These are phyloP conservation scores for Xylaria intraflava DNA, from an alignment of 495 filamentous ascomycete species.

Conservation along the genomic window DNA sequence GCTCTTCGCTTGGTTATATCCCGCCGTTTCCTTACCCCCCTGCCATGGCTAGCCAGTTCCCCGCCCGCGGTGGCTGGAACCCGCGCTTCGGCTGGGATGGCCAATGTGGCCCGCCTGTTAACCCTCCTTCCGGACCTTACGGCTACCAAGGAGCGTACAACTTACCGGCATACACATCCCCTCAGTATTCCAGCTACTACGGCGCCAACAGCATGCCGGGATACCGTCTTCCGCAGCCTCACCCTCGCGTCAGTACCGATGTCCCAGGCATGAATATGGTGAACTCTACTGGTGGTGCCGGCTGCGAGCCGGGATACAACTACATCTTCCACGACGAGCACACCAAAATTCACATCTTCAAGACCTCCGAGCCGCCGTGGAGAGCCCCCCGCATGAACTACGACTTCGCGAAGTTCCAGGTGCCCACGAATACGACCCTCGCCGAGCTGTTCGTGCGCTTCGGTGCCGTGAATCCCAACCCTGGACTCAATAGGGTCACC, in stretches of 20 bases:
- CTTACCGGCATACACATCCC: neutral
- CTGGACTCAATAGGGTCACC: conserved; percentile 35
- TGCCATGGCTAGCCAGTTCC: neutral
- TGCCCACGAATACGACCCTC: conserved; percentile 37
- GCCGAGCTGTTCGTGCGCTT: conserved; percentile 40
- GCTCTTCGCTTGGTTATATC: neutral
- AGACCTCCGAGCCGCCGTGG: conserved; percentile 38
- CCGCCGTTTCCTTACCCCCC: neutral
- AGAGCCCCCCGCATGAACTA: conserved; percentile 23
- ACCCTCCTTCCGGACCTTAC: no score
- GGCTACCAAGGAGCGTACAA: neutral
- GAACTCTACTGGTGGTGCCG: conserved; percentile 50
- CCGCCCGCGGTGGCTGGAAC: conserved; percentile 10
- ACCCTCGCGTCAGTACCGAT: conserved; percentile 37
- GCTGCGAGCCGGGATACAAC: conserved; percentile 45
- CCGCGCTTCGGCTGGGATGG: conserved; percentile 7
- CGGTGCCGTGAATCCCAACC: conserved; percentile 36
- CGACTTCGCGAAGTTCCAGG: conserved; percentile 31
- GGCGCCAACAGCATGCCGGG: neutral
- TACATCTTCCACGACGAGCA: conserved; percentile 45
- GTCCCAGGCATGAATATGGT: conserved; percentile 50
- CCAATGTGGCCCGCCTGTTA: neutral
- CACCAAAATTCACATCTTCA: conserved; percentile 44
- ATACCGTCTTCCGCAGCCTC: conserved; percentile 28
- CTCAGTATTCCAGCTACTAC: neutral